Percentiles rank a stretch among this genome's conserved stretches.
Conservation (phyloP, 768 basidiomycete genomes). For the Rhodotorula sphaerocarpa region DNA sequence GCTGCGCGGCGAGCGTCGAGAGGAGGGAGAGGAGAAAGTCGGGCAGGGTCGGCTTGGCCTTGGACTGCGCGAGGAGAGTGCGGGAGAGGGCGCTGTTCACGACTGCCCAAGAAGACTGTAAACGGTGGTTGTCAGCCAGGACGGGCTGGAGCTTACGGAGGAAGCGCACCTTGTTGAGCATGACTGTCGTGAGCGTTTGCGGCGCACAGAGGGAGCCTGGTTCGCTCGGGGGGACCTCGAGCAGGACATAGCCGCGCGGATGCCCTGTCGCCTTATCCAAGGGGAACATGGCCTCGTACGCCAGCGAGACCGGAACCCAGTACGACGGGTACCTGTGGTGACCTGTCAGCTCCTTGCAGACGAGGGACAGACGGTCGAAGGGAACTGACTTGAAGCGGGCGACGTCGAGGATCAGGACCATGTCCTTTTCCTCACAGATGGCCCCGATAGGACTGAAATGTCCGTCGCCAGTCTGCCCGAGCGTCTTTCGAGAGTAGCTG, state of each 20-base stretch:
- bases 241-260: conserved; percentile 31
- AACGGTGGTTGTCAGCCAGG: background rate
- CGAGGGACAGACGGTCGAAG: background rate
- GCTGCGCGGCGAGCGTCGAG: conserved; percentile 5
- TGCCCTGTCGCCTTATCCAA: conserved; percentile 37
- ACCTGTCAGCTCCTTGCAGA: background rate
- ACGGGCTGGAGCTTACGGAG: background rate
- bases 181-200: conserved; percentile 17
- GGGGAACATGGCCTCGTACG: conserved; percentile 30
- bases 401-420: conserved; percentile 35
- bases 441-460: conserved; percentile 33
- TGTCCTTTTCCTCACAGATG: conserved; percentile 21
- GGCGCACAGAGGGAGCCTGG: conserved; percentile 16
- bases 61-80: conserved; percentile 17
- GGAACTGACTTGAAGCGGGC: conserved; percentile 16
- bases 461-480: conserved; percentile 38
- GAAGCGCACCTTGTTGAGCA: conserved; percentile 29
- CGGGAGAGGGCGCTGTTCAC: conserved; percentile 15
- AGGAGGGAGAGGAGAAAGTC: conserved; percentile 5
- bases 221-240: conserved; percentile 9
- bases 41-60: background rate
- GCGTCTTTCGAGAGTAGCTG: conserved; percentile 22
- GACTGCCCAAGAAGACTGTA: conserved; percentile 23
- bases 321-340: conserved; percentile 24
- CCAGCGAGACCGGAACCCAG: conserved; percentile 28